Percentiles rank a stretch among this genome's conserved stretches.
Conservation (phyloP, 2,329 filamentous ascomycete species). For the Phoma sp. region DNA sequence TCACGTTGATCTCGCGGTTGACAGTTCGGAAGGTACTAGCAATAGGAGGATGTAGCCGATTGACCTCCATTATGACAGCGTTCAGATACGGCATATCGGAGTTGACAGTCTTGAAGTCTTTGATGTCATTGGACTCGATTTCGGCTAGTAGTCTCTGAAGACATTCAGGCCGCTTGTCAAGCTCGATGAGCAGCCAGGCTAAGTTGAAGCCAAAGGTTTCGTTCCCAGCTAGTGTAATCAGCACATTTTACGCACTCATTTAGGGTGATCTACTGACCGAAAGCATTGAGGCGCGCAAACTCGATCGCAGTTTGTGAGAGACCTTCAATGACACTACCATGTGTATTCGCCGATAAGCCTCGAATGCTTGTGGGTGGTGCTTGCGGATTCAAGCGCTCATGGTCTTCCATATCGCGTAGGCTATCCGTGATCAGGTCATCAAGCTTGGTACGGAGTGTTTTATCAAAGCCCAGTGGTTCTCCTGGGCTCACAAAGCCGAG, state of each 20-base stretch:
- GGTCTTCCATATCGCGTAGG: not conserved
- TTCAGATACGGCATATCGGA: not conserved
- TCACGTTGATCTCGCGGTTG: not conserved
- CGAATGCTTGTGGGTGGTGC: constrained; percentile 1
- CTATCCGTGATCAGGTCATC: not conserved
- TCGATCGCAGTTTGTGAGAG: not conserved
- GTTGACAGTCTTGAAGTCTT: not conserved
- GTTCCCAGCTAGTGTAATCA: not conserved
- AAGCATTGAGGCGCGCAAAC: constrained; percentile 2
- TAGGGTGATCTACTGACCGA: not conserved
- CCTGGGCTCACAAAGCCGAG: not conserved
- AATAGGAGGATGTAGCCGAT: not conserved
- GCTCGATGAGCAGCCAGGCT: constrained; percentile 1
- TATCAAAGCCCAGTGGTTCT: not conserved
- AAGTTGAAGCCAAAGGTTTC: constrained; percentile 2
- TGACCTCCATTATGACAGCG: not conserved
- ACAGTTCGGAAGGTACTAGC: constrained; percentile 4
- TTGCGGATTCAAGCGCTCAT: not conserved
- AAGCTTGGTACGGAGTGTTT: not conserved
- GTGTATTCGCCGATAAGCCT: not conserved
- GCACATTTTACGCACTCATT: not conserved
- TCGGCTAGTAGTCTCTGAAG: not conserved
- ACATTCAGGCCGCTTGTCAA: not conserved
- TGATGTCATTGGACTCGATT: not conserved
- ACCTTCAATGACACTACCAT: not conserved